Evolutionary conservation across 345 rosid species (phyloP).

Genomic region (Citrus reticulata): DNA sequence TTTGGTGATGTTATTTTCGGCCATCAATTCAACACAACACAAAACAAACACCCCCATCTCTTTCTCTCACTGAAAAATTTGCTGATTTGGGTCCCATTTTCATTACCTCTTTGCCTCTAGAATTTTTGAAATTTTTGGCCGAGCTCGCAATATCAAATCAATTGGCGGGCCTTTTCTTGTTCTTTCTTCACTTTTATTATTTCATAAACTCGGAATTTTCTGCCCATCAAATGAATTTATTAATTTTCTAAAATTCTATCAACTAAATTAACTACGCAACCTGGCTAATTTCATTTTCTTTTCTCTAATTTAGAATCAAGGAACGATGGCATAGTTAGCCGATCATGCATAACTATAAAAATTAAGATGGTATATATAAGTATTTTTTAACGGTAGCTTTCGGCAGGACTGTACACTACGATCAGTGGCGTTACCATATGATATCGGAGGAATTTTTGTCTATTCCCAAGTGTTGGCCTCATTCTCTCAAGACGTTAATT

Average conservation of each 20-base stretch:
- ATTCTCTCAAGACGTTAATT: too few species aligned
- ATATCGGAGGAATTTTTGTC: neutral
- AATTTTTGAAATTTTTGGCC: neutral
- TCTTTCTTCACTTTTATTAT: conserved; percentile 7
- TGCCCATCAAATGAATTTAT: neutral
- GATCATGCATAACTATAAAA: neutral
- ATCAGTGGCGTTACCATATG: neutral
- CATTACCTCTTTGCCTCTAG: neutral
- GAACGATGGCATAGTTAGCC: neutral
- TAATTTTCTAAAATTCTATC: neutral
- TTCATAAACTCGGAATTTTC: neutral
- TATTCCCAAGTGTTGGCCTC: too few species aligned
- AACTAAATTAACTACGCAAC: neutral
- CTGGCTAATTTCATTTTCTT: neutral
- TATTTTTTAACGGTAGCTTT: too few species aligned
- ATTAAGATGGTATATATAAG: too few species aligned
- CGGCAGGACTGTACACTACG: neutral
- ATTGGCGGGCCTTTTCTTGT: conserved; percentile 17
- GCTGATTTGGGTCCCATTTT: conserved; percentile 29
- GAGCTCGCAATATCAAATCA: conserved; percentile 20
- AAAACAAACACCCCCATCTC: neutral
- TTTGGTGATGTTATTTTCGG: neutral
- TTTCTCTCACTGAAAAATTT: conserved; percentile 2
- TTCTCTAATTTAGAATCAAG: neutral
- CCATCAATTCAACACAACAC: neutral